Evolutionary conservation across 2,329 filamentous ascomycete species (phyloP).

Genomic region (Graphilbum fragrans): DNA sequence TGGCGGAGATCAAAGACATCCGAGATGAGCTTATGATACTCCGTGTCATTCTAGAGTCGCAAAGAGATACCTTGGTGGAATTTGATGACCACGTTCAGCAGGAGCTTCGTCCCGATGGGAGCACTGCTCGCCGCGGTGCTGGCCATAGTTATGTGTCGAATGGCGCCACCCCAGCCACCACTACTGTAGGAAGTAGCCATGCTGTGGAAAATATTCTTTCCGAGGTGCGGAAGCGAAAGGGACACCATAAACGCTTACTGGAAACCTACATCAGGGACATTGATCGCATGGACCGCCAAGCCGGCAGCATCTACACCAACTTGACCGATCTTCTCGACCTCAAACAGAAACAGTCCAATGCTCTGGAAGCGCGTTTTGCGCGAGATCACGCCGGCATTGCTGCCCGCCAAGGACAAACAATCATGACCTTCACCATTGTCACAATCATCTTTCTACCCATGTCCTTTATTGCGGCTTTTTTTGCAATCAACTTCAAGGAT

Average conservation of each 20-base stretch:
- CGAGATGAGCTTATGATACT: slow-evolving; percentile 57
- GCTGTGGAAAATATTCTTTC: slow-evolving; percentile 4
- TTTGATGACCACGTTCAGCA: slow-evolving; percentile 30
- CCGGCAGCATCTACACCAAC: slow-evolving; percentile 44
- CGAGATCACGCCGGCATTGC: slow-evolving; percentile 50
- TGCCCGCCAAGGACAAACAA: slow-evolving; percentile 32
- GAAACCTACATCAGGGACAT: slow-evolving; percentile 47
- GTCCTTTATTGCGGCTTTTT: slow-evolving; percentile 29
- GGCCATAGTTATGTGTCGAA: background rate
- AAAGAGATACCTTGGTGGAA: slow-evolving; percentile 16
- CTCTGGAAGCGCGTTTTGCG: slow-evolving; percentile 50
- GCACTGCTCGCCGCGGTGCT: background rate
- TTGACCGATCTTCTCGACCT: slow-evolving; percentile 53
- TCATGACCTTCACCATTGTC: slow-evolving; percentile 32
- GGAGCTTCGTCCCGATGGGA: slow-evolving; percentile 8
- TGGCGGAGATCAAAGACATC: slow-evolving; percentile 55
- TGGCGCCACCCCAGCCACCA: background rate
- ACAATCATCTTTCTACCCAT: slow-evolving; percentile 32
- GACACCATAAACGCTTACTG: slow-evolving; percentile 44
- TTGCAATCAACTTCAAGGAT: slow-evolving; percentile 30
- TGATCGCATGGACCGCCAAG: slow-evolving; percentile 51
- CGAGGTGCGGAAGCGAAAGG: slow-evolving; percentile 40
- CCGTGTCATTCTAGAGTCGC: slow-evolving; percentile 19
- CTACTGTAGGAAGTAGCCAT: background rate
- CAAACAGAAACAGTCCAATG: slow-evolving; percentile 59